Percentiles rank a stretch among this genome's conserved stretches.
These are phyloP conservation scores for Candida silvicultrix DNA, from an alignment of 805 yeast genomes.

Conservation along the genomic window DNA sequence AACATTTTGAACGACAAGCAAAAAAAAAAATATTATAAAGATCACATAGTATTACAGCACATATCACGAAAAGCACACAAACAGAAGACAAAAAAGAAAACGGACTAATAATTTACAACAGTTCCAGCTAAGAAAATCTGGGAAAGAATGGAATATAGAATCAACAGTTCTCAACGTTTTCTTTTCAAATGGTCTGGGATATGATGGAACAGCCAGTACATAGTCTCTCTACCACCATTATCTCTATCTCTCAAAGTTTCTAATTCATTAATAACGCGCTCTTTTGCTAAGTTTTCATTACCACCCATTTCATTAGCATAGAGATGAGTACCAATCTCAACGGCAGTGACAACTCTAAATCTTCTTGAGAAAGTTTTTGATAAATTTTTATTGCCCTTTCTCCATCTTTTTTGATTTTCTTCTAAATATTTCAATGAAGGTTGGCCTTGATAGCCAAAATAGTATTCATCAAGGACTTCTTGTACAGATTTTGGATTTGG, in stretches of 20 bases:
- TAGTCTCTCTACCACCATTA: conserved; percentile 22
- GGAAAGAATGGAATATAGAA: no score
- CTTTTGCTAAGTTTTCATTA: conserved; percentile 16
- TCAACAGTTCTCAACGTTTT: no score
- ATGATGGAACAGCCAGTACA: conserved; percentile 26
- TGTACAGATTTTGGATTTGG: conserved; percentile 21
- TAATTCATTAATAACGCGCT: conserved; percentile 16
- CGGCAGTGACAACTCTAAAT: conserved; percentile 20
- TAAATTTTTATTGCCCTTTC: conserved; percentile 20
- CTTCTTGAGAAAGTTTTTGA: conserved; percentile 22
- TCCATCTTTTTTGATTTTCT: conserved; percentile 21
- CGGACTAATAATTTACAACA: no score
- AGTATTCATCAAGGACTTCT: conserved; percentile 22
- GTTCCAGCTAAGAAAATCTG: no score
- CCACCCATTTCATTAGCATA: conserved; percentile 14
- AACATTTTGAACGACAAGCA: no score
- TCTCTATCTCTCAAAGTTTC: conserved; percentile 16
- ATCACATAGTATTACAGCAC: no score
- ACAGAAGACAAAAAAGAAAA: no score
- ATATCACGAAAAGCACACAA: no score
- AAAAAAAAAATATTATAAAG: no score
- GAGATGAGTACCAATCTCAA: conserved; percentile 16
- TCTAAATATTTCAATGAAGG: conserved; percentile 22
- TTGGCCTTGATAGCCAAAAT: conserved; percentile 21
- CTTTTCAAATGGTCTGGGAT: conserved; percentile 21